phyloP scores from a whole-genome alignment of 202 grass and related monocot species.

The Sporobolus alterniflorus region DNA sequence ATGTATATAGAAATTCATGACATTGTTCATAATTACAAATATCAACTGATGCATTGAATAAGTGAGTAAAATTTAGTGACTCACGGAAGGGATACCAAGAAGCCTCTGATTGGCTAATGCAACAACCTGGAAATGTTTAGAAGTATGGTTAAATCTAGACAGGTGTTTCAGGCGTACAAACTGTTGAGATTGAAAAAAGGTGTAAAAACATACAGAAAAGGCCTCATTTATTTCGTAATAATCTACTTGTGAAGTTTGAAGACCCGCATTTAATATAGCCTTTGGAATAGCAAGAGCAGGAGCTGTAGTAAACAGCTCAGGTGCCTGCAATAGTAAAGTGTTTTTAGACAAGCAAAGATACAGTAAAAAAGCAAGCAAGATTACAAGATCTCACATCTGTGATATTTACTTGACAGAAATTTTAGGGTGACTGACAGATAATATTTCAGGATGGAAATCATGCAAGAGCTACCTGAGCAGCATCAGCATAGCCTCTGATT shows the following conservation, averaged over 20 bases:
- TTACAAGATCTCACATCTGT: slow-evolving; percentile 1
- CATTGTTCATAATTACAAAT: background rate
- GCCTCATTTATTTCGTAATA: slow-evolving; percentile 98
- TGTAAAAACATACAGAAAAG: slow-evolving; percentile 65
- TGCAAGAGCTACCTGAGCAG: slow-evolving; percentile 70
- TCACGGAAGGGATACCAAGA: slow-evolving; percentile 87
- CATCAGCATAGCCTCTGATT: slow-evolving; percentile 89
- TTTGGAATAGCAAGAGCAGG: slow-evolving; percentile 97
- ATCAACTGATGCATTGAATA: background rate
- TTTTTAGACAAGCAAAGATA: background rate
- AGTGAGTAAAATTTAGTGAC: slow-evolving; percentile 16
- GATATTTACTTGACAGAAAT: background rate
- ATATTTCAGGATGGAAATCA: background rate
- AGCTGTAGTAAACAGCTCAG: slow-evolving; percentile 89
- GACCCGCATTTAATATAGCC: slow-evolving; percentile 78
- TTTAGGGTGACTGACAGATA: background rate
- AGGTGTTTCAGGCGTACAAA: background rate
- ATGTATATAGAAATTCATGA: slow-evolving; percentile 28
- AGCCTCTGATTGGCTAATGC: slow-evolving; percentile 92
- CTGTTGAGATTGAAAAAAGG: slow-evolving; percentile 13
- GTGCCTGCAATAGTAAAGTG: slow-evolving; percentile 57
- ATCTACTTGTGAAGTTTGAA: slow-evolving; percentile 84
- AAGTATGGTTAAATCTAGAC: slow-evolving; percentile 8
- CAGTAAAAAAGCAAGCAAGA: background rate
- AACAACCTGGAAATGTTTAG: slow-evolving; percentile 70